Percentiles rank a stretch among this genome's conserved stretches.
Conservation (phyloP, 176 grass and related monocot species). For the Themeda triandra region DNA sequence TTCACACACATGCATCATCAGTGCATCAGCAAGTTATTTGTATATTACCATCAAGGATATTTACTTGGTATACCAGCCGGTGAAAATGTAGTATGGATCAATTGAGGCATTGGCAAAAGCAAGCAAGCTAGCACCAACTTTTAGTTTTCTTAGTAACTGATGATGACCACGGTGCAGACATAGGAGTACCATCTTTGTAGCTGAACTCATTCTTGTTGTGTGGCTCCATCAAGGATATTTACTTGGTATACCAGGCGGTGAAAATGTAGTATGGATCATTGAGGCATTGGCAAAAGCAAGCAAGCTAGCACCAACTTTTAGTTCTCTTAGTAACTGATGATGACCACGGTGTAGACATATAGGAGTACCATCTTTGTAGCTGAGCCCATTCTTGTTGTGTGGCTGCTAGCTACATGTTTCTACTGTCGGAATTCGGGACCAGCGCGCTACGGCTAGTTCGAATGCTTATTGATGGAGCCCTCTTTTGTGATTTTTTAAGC, state of each 20-base stretch:
- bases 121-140: not conserved
- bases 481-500: no score
- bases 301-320: not conserved
- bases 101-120: not conserved
- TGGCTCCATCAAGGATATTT: no score
- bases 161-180: not conserved
- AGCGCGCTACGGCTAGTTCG: no score
- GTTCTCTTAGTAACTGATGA: not conserved
- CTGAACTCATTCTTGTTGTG: no score
- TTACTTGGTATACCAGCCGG: not conserved
- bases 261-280: not conserved
- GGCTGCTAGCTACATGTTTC: not conserved
- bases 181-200: no score
- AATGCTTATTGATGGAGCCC: no score
- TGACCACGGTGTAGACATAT: not conserved
- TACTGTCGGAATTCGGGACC: no score
- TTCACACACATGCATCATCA: not conserved
- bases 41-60: not conserved
- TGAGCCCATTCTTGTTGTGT: not conserved
- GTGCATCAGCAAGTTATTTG: not conserved
- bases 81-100: not conserved
- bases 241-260: no score
- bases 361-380: not conserved
- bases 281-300: not conserved
- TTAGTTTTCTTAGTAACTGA: not conserved